phyloP scores from a whole-genome alignment of 1,284 basidiomycete species.

The Sporisorium iseilematis-ciliati region DNA sequence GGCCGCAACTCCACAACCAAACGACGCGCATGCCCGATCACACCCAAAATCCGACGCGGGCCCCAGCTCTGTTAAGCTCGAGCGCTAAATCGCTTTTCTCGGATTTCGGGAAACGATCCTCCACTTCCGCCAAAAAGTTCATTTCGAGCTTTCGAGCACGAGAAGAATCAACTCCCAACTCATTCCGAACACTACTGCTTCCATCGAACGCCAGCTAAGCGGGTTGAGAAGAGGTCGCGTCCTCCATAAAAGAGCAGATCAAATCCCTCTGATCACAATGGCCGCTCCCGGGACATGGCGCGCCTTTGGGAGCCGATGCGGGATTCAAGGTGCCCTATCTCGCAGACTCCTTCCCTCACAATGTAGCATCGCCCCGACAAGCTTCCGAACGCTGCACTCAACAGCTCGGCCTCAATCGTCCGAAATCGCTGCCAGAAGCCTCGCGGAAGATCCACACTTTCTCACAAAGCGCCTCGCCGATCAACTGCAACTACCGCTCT shows the following conservation, averaged over 20 bases:
- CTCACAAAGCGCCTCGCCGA: constrained; percentile 30
- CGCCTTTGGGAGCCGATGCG: not conserved
- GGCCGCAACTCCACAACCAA: constrained; percentile 25
- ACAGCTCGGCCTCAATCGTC: not conserved
- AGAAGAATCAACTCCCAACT: not conserved
- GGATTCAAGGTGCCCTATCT: not conserved
- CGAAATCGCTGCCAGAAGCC: not conserved
- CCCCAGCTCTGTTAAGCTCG: constrained; percentile 8
- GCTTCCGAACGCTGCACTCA: not conserved
- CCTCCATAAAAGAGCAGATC: not conserved
- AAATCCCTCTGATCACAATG: not conserved
- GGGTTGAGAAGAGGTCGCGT: not conserved
- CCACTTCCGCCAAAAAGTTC: constrained; percentile 22
- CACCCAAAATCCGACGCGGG: constrained; percentile 8
- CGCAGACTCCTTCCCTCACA: not conserved
- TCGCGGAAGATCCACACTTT: constrained; percentile 16
- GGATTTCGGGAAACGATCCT: constrained; percentile 27
- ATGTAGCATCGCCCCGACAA: not conserved
- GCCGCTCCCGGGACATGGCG: not conserved
- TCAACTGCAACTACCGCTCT: constrained; percentile 35
- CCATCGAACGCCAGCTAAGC: not conserved
- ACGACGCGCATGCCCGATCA: constrained; percentile 57
- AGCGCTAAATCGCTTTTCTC: constrained; percentile 12
- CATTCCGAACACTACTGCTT: not conserved
- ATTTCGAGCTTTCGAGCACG: not conserved